Evolutionary conservation across 306 rosid genomes (phyloP).

Genomic region (Boehmeria nivea): DNA sequence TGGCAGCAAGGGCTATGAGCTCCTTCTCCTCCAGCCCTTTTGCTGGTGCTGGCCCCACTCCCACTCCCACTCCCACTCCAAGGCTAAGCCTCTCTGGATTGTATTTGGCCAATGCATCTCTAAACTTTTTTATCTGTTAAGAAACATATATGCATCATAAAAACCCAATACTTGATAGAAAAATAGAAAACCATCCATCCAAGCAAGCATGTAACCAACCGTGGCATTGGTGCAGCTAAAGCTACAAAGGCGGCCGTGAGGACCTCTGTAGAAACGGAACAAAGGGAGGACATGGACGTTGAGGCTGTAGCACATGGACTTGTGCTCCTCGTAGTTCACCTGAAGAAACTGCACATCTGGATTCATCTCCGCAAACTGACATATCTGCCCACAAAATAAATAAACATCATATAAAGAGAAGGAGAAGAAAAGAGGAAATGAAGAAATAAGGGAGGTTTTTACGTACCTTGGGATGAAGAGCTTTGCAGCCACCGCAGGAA

Average conservation of each 20-base stretch:
- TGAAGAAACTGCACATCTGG: constrained; percentile 75
- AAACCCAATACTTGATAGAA: background rate
- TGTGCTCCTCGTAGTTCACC: constrained; percentile 77
- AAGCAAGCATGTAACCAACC: constrained; percentile 26
- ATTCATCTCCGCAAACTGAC: constrained; percentile 83
- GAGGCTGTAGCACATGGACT: constrained; percentile 83
- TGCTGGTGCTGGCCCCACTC: too few species aligned
- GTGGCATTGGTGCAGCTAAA: constrained; percentile 95
- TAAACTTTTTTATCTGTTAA: constrained; percentile 94
- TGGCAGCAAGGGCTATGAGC: constrained; percentile 70
- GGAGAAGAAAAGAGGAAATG: background rate
- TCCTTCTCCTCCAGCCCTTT: constrained; percentile 94
- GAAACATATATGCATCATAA: too few species aligned
- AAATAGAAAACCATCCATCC: too few species aligned
- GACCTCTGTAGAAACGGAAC: constrained; percentile 84
- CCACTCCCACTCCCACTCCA: too few species aligned
- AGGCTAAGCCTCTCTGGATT: constrained; percentile 77
- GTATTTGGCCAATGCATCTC: constrained; percentile 85
- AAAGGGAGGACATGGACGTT: constrained; percentile 87
- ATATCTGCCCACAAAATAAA: constrained; percentile 40
- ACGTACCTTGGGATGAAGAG: constrained; percentile 95
- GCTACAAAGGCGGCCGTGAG: constrained; percentile 85
- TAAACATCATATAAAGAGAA: background rate
- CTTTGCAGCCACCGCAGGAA: constrained; percentile 94
- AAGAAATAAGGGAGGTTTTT: too few species aligned